phyloP scores from a whole-genome alignment of 768 basidiomycete species.

The Hysterangium stoloniferum region DNA sequence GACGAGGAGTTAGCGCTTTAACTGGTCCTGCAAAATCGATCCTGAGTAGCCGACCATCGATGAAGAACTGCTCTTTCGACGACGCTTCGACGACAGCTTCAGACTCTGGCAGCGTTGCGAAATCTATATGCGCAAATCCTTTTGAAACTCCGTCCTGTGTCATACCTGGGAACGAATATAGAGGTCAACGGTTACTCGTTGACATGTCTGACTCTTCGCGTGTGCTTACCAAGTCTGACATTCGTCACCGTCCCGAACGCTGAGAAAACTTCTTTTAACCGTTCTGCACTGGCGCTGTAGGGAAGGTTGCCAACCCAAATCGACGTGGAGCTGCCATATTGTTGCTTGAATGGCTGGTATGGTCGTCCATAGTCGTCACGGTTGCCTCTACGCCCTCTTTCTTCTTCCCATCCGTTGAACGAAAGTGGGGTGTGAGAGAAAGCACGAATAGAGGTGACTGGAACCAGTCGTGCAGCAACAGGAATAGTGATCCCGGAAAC shows the following conservation, averaged over 20 bases:
- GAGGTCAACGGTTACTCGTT: too few relatives aligned
- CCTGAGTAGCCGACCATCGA: neutral
- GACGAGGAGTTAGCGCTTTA: neutral
- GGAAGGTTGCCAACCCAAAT: constrained; percentile 5
- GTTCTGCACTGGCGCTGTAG: neutral
- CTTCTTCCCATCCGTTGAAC: too few relatives aligned
- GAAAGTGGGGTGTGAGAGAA: too few relatives aligned
- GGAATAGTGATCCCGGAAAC: too few relatives aligned
- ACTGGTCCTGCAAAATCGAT: neutral
- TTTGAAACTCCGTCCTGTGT: neutral
- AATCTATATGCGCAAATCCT: constrained; percentile 6
- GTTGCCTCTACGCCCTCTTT: too few relatives aligned
- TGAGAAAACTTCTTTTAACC: neutral
- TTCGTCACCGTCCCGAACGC: neutral
- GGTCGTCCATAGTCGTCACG: too few relatives aligned
- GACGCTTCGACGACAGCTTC: neutral
- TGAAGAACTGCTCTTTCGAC: neutral
- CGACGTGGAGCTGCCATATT: neutral
- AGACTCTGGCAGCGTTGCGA: neutral
- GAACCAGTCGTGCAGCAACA: too few relatives aligned
- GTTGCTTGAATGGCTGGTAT: too few relatives aligned
- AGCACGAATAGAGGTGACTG: too few relatives aligned
- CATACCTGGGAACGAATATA: too few relatives aligned
- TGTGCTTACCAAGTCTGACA: neutral
- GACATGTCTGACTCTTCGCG: too few relatives aligned